Evolutionary conservation across 495 filamentous ascomycete genomes (phyloP).

Genomic region (Alectoria sarmentosa): DNA sequence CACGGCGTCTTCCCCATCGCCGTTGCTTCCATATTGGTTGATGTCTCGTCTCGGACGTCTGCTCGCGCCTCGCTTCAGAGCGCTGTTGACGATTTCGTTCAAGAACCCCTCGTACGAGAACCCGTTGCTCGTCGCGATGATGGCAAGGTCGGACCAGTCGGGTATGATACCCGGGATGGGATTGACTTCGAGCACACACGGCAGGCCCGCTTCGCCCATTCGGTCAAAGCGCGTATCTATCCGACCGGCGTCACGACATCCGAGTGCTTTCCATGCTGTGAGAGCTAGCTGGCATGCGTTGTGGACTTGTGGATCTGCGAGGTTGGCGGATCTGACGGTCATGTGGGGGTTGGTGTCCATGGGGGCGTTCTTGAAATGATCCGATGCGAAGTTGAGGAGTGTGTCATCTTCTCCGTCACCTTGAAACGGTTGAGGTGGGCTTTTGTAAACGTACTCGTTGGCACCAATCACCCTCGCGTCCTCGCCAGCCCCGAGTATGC

Average conservation of each 20-base stretch:
- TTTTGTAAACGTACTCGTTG: too few species aligned
- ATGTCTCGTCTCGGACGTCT: too few species aligned
- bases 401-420: too few species aligned
- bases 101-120: constrained; percentile 9
- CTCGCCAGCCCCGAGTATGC: too few species aligned
- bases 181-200: constrained; percentile 3
- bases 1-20: too few species aligned
- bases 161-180: not conserved
- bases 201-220: not conserved
- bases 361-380: not conserved
- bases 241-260: constrained; percentile 26
- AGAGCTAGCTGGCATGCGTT: constrained; percentile 22
- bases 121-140: constrained; percentile 3
- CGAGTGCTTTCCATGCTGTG: constrained; percentile 18
- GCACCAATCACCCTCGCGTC: too few species aligned
- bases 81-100: constrained; percentile 8
- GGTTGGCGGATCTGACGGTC: not conserved
- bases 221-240: constrained; percentile 19
- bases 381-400: not conserved
- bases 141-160: constrained; percentile 1
- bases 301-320: constrained; percentile 17
- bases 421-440: too few species aligned
- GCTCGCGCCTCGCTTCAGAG: not conserved
- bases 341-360: not conserved
- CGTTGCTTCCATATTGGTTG: too few species aligned